Conservation (phyloP, 2,329 filamentous ascomycete genomes). For the Leptographium procerum region DNA sequence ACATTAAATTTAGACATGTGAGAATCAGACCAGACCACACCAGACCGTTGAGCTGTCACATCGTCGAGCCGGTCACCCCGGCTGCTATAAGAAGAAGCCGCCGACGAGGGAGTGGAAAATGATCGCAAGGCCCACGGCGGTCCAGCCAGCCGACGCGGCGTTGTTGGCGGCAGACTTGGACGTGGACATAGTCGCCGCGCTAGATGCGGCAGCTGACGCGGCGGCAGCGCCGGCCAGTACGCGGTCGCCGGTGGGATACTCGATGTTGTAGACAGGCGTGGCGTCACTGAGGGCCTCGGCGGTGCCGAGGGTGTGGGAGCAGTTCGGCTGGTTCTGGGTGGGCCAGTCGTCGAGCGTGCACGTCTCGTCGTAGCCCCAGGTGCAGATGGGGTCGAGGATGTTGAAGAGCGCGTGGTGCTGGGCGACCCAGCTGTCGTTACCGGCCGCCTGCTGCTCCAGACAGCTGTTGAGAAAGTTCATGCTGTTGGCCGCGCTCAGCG, state of each 20-base stretch:
- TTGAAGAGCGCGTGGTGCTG: conserved; percentile 39
- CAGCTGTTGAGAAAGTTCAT: conserved; percentile 41
- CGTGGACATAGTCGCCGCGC: background rate
- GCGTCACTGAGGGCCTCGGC: conserved; percentile 22
- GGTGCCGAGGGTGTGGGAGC: conserved; percentile 29
- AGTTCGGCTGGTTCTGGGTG: conserved; percentile 31
- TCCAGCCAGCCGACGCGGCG: background rate
- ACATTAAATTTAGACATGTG: too few species aligned
- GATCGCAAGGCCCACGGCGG: background rate
- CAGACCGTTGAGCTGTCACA: background rate
- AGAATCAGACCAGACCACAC: too few species aligned
- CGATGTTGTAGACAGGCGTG: conserved; percentile 34
- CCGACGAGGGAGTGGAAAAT: background rate
- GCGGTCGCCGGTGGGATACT: conserved; percentile 31
- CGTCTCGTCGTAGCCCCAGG: conserved; percentile 31
- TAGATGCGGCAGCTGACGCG: background rate
- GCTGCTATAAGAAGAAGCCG: background rate
- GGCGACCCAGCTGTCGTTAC: conserved; percentile 31
- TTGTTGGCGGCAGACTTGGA: background rate
- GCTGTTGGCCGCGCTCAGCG: conserved; percentile 35
- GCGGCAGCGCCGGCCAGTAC: conserved; percentile 20
- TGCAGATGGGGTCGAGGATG: conserved; percentile 36
- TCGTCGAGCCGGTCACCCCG: too few species aligned
- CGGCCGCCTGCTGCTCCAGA: conserved; percentile 19
- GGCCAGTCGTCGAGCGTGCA: conserved; percentile 34